Evolutionary conservation across 106 monocot genomes (phyloP).

Genomic region (Alisma plantagoaquatica): DNA sequence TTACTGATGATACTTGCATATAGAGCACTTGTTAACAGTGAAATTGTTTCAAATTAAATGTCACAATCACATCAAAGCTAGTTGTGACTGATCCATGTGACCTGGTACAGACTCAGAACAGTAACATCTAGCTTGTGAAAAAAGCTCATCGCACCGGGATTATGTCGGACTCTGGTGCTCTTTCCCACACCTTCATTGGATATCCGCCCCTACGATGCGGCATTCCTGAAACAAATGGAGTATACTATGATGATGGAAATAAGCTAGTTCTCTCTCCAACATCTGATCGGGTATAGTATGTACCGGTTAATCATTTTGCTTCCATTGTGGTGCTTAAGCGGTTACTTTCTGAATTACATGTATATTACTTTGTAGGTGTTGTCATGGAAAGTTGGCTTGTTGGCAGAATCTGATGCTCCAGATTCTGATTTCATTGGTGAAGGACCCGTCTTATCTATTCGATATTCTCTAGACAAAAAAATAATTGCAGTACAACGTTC

Average conservation of each 20-base stretch:
- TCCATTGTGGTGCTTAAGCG: no score
- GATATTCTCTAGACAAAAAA: slow-evolving; percentile 84
- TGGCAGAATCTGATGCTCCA: slow-evolving; percentile 46
- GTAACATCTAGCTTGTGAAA: not conserved
- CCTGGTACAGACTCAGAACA: not conserved
- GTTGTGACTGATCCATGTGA: no score
- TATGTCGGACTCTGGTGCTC: slow-evolving; percentile 54
- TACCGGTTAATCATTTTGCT: no score
- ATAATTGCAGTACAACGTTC: slow-evolving; percentile 83
- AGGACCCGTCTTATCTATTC: slow-evolving; percentile 66
- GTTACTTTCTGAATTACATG: no score
- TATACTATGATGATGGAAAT: slow-evolving; percentile 95
- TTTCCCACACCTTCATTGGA: slow-evolving; percentile 91
- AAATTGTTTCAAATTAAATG: not conserved
- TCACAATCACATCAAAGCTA: not conserved
- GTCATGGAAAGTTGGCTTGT: slow-evolving; percentile 75
- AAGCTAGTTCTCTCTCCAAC: slow-evolving; percentile 87
- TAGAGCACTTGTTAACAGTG: not conserved
- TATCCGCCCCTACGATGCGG: slow-evolving; percentile 82
- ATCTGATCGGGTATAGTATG: slow-evolving; percentile 73
- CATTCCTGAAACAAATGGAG: slow-evolving; percentile 86
- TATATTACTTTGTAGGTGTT: slow-evolving; percentile 55
- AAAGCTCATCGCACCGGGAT: slow-evolving; percentile 9
- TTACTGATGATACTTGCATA: not conserved
- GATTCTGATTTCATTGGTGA: slow-evolving; percentile 74